A percentile compares a stretch with the other conserved stretches of the same genome.
Conservation (phyloP, 345 rosid species). For the Aquilaria yunnanensis region DNA sequence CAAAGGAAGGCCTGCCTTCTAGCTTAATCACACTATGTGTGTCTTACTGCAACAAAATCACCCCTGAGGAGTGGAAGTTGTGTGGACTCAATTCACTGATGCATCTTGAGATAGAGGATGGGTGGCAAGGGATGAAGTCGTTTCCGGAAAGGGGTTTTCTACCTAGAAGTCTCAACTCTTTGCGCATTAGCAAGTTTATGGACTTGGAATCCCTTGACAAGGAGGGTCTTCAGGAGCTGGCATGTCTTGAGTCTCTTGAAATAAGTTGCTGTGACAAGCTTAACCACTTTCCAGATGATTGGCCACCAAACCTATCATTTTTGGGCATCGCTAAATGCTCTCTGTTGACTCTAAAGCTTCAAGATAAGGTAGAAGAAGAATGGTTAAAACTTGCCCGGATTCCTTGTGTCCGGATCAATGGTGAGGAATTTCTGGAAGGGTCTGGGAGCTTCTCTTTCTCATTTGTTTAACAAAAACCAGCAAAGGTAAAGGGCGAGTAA, state of each 20-base stretch:
- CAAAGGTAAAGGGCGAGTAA: no score
- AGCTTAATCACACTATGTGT: slow-evolving; percentile 9
- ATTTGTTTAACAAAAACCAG: no score
- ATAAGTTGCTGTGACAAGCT: slow-evolving; percentile 12
- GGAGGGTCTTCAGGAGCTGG: slow-evolving; percentile 5
- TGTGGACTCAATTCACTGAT: slow-evolving; percentile 3
- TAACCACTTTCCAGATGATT: slow-evolving; percentile 11
- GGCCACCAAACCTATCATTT: slow-evolving; percentile 12
- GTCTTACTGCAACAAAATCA: slow-evolving; percentile 9
- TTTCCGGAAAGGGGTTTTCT: slow-evolving; percentile 14
- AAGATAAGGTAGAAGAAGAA: slow-evolving; percentile 3
- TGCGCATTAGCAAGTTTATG: slow-evolving; percentile 8
- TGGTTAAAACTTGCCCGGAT: slow-evolving; percentile 9
- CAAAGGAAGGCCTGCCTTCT: slow-evolving; percentile 11
- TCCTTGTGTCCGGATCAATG: slow-evolving; percentile 2
- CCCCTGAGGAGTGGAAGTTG: slow-evolving; percentile 7
- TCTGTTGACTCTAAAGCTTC: slow-evolving; percentile 1
- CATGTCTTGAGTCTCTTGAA: slow-evolving; percentile 4
- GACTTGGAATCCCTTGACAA: slow-evolving; percentile 10
- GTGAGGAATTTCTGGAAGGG: background rate
- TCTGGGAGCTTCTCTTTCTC: no score
- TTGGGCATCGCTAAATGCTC: slow-evolving; percentile 5
- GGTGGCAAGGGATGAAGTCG: slow-evolving; percentile 6
- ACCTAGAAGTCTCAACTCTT: slow-evolving; percentile 8
- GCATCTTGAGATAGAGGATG: slow-evolving; percentile 11